Evolutionary conservation across 1,284 basidiomycete genomes (phyloP), one percentile per base, ranked within the genome.

Genomic region (Cryptococcus wingfieldii): DNA sequence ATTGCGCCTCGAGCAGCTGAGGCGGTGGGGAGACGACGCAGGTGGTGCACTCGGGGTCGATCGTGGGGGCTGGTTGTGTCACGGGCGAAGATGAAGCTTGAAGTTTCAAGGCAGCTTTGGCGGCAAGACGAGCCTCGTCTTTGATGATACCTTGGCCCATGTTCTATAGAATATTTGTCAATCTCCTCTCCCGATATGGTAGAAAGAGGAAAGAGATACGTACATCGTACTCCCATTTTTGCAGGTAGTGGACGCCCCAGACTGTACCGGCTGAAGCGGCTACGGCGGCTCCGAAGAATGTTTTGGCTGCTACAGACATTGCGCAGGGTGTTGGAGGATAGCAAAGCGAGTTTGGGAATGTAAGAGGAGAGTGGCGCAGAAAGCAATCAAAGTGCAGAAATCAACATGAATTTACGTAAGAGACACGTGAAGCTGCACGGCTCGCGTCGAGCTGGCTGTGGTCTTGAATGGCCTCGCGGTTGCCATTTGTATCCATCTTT

Each of bases 111-210:
- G 55, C 51, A 18, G 65, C 68, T 58, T 69, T 69, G 16, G 64
- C 66, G 38, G 62, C 63, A 13, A 75, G 52, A 31, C 92, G 84
- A 63, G 85, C 89, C 65, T 95, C 90, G 71, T 96, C 92, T 47
- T 85, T 83, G 42, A 96, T 66, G 1, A 96, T 90, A 31, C 92
- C 92, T 70, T 87, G 82, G 71, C 88, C 95, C 92, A 96, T 96
- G 18, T 80, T 86, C 92, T 91, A 59, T 43, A 1, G 38, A n/a
- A 47, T 43, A 37, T 28, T 28, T 23, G 46, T 49, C 50, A 53
- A 27, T 18, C 2, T 52, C 16, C 34, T 27, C 31, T 47, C 10
- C 8, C 10, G 10, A 34, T 34, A 34, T 34, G 8, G 31, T 13
- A 34, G 14, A 31, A 0, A 14, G 28, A 8, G n/a, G 16, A 38